A percentile compares a stretch with the other conserved stretches of the same genome.
Conservation (phyloP, 352 stramenopile species). For the Phytophthora cactorum region DNA sequence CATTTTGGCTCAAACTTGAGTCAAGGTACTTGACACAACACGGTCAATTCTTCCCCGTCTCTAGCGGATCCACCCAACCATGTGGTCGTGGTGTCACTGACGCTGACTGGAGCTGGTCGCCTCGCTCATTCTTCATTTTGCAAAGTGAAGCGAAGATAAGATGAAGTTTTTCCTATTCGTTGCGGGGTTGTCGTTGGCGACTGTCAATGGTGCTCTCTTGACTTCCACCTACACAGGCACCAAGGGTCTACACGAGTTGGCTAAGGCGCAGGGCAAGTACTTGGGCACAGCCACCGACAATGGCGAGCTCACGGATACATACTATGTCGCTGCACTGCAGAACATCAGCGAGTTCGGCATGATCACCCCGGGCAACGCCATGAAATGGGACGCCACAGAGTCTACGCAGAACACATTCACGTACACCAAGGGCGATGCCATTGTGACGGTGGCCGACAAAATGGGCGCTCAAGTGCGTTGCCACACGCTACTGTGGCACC, state of each 20-base stretch:
- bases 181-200: conserved; percentile 14
- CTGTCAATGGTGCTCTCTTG: conserved; percentile 16
- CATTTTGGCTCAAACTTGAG: too few relatives aligned
- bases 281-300: conserved; percentile 39
- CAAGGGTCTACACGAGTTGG: conserved; percentile 30
- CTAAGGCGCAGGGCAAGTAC: conserved; percentile 37
- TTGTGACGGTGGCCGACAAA: conserved; percentile 25
- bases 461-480: conserved; percentile 35
- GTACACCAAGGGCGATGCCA: conserved; percentile 29
- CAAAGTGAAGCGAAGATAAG: background rate
- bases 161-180: conserved; percentile 25
- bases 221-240: conserved; percentile 28
- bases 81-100: too few relatives aligned
- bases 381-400: conserved; percentile 40
- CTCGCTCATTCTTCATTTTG: too few relatives aligned
- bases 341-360: conserved; percentile 35
- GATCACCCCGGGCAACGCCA: conserved; percentile 35
- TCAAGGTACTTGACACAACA: too few relatives aligned
- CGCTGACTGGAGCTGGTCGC: too few relatives aligned
- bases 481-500: conserved; percentile 38
- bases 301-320: conserved; percentile 27
- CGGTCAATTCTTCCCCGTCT: too few relatives aligned
- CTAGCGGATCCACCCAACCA: too few relatives aligned
- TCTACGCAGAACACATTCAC: conserved; percentile 24
- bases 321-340: conserved; percentile 27